Evolutionary conservation across 2,329 filamentous ascomycete genomes (phyloP).

Genomic region (Trichoderma sp.): DNA sequence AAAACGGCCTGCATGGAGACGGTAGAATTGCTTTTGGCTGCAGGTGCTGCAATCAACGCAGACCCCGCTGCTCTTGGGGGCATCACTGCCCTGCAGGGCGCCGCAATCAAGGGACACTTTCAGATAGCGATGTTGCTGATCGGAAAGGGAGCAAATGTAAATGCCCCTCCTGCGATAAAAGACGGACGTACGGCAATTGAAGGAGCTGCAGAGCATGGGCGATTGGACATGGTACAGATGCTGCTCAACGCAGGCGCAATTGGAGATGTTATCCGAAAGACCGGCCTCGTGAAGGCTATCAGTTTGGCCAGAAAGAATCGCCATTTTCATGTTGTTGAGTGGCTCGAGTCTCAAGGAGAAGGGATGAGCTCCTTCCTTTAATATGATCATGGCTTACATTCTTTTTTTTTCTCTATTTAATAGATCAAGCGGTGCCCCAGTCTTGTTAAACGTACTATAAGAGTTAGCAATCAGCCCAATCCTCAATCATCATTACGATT

Average conservation of each 20-base stretch:
- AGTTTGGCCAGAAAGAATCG: neutral
- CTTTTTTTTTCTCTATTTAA: neutral
- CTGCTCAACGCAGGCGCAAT: neutral
- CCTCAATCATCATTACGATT: neutral
- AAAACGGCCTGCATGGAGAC: neutral
- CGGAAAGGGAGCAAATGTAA: neutral
- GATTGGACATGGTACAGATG: neutral
- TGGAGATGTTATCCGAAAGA: neutral
- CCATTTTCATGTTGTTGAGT: neutral
- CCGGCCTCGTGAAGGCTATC: neutral
- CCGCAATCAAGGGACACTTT: neutral
- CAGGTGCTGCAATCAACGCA: neutral
- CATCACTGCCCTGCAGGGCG: neutral
- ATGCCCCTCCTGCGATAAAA: neutral
- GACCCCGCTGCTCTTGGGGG: neutral
- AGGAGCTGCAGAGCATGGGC: neutral
- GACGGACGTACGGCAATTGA: neutral
- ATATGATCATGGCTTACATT: neutral
- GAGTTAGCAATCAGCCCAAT: neutral
- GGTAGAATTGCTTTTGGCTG: neutral
- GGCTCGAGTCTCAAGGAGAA: neutral
- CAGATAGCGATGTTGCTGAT: neutral
- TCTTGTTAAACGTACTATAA: neutral
- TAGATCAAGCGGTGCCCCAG: neutral
- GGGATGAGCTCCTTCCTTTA: neutral